Conservation (phyloP, 257 asterid genomes). For the Solanum virginianum region DNA sequence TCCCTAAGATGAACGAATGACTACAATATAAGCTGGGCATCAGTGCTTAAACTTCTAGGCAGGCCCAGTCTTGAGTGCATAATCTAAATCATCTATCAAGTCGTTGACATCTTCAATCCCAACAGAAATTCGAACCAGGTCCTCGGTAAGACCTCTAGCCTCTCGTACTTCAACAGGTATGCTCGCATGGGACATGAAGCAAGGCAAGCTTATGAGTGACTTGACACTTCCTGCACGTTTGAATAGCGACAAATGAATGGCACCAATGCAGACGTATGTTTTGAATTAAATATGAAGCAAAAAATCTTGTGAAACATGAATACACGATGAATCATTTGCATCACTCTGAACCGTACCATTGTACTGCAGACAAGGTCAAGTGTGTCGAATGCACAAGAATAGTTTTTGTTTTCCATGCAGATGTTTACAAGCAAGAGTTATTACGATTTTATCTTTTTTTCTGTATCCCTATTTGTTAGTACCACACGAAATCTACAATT, state of each 20-base stretch:
- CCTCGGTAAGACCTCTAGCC: constrained; percentile 67
- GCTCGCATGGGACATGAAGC: constrained; percentile 87
- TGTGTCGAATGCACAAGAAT: background rate
- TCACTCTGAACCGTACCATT: background rate
- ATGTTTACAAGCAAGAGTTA: background rate
- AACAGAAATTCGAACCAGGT: constrained; percentile 69
- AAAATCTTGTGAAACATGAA: background rate
- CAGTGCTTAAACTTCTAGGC: constrained; percentile 4
- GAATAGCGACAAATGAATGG: background rate
- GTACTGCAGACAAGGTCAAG: background rate
- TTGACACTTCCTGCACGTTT: constrained; percentile 63
- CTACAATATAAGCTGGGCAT: too few species aligned
- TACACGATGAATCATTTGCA: background rate
- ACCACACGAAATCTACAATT: background rate
- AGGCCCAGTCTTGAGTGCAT: constrained; percentile 61
- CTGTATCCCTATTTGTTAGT: background rate
- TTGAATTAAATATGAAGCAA: background rate
- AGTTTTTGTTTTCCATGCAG: background rate
- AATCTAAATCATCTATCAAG: constrained; percentile 63
- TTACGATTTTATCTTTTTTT: background rate
- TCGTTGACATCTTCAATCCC: constrained; percentile 81
- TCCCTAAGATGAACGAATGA: background rate
- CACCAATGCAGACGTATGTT: background rate
- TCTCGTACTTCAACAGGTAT: constrained; percentile 72
- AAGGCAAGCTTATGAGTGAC: constrained; percentile 86